These are phyloP conservation scores for Artemisia tridentata DNA, from an alignment of 129 eudicot species.

Conservation along the genomic window DNA sequence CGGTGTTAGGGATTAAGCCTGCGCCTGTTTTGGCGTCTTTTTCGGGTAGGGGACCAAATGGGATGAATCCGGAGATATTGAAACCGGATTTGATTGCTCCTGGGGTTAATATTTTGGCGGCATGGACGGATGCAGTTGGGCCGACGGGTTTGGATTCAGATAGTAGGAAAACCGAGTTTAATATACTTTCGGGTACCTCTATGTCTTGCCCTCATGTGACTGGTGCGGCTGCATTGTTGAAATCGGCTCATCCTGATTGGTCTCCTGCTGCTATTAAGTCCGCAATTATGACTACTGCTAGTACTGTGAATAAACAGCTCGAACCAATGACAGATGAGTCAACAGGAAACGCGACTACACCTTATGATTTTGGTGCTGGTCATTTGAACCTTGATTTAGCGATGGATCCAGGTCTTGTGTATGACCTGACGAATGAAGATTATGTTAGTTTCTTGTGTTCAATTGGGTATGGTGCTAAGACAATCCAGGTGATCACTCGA, in stretches of 20 bases:
- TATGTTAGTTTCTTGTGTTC: constrained; percentile 73
- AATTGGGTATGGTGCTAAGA: constrained; percentile 70
- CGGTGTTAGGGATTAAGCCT: constrained; percentile 66
- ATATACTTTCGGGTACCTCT: constrained; percentile 78
- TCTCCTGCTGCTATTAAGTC: constrained; percentile 76
- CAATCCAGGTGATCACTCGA: constrained; percentile 80
- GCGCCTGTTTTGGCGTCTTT: constrained; percentile 93
- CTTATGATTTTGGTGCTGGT: constrained; percentile 80
- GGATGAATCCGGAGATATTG: constrained; percentile 77
- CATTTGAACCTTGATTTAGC: constrained; percentile 75
- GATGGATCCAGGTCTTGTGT: constrained; percentile 85
- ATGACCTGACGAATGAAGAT: constrained; percentile 55
- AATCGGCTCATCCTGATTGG: constrained; percentile 93
- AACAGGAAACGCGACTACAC: constrained; percentile 61
- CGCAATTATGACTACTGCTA: constrained; percentile 86
- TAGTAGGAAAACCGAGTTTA: constrained; percentile 62
- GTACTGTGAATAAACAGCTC: constrained; percentile 45
- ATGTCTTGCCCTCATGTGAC: constrained; percentile 92
- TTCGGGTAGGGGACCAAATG: constrained; percentile 85
- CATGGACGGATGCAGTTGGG: constrained; percentile 85
- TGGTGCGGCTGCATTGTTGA: constrained; percentile 85
- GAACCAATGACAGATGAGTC: constrained; percentile 71
- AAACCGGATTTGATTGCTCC: constrained; percentile 91
- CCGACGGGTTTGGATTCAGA: constrained; percentile 83
- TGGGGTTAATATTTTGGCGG: constrained; percentile 81